Base-by-base conservation (phyloP, 2,329 filamentous ascomycete genomes). In the Stachybotrys chartarum region DNA sequence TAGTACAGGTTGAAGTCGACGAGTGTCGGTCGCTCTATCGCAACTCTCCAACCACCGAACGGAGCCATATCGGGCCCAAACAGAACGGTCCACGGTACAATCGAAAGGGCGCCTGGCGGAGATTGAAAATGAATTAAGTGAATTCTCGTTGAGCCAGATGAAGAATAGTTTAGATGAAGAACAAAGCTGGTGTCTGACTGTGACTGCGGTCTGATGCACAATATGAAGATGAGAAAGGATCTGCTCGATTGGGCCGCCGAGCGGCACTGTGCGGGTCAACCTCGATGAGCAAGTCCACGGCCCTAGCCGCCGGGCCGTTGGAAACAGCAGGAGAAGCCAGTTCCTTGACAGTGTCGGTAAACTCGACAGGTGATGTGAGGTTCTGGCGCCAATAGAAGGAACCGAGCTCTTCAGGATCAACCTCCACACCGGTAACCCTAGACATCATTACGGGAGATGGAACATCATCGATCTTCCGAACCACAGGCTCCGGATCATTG, bases 331-430 rank as follows among this genome's bases (percentile, higher is more conserved):
- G 17, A 8, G 18, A 17, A 4, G 16, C 17, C 30, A 54, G 47
- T 17, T 63, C 58, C 7, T 54, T 47, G 7, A 64, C 14, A 4
- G 52, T 55, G 30, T 55, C 56, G 56, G 77, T 74, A 53, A 77
- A 76, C n/a, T 63, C 60, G 10, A 77, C 69, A 2, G 72, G 58
- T 5, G 62, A 65, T 0, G 65, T 64, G 24, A 73, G 61, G 50
- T 73, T 72, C 18, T 69, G 68, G 2, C 76, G 70, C 74, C 74
- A 76, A 62, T 77, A 74, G 2, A 62, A 58, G 1, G 69, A 52
- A 48, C 70, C 55, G 1, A 75, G 61, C 50, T 70, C 69, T 3
- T 60, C 64, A 7, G 67, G 69, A 14, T 72, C 31, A n/a, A 70
- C 62, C 7, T 65, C 64, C 12, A 66, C 65, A n/a, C 74, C 73